Base-by-base conservation (phyloP, 805 yeast genomes). In the Ascoidea tarda region DNA sequence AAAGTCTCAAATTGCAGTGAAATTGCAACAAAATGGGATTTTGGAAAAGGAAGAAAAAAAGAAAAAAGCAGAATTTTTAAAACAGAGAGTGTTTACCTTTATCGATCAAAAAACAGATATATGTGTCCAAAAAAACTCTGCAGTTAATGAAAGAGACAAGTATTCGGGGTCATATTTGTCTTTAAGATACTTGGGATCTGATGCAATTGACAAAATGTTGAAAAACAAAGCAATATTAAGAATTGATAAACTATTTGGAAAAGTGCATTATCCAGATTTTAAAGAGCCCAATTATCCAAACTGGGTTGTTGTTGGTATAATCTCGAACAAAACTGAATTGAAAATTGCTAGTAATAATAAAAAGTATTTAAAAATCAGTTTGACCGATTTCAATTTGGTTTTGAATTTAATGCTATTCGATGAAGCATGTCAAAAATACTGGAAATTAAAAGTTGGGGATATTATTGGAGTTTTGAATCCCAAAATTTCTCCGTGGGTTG, bases 391-490 rank as follows among this genome's bases (percentile, higher is more conserved):
- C 59, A 72, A 72, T 51, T 75, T 74, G 51, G 76, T 77, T 2
- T 64, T 89, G 1, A 77, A 79, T 49, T 60, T 88, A 5, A 75
- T 79, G 53, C 63, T 90, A 3, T 82, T 84, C 62, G 89, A 82
- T 0, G 68, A 72, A 16, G 85, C 88, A 5, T 82, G 82, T 56
- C 77, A 78, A 28, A 78, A 76, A 60, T 84, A 79, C 64, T 87
- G 87, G 81, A 87, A 84, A 57, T 60, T 89, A 2, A 69, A 79
- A 51, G 71, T 79, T 1, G 97, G 98, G 0, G 88, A 85, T 55
- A 66, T 90, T 0, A 65, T 90, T 8, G 84, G 84, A 0, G 62
- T 91, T 1, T 64, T 90, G 51, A 91, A 90, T 60, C 97, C 99
- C 0, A 69, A 68, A 1, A 69, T 88, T 5, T 77, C 70, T 59